Evolutionary conservation across 257 asterid genomes (phyloP).

Genomic region (Coffea eugenioides): DNA sequence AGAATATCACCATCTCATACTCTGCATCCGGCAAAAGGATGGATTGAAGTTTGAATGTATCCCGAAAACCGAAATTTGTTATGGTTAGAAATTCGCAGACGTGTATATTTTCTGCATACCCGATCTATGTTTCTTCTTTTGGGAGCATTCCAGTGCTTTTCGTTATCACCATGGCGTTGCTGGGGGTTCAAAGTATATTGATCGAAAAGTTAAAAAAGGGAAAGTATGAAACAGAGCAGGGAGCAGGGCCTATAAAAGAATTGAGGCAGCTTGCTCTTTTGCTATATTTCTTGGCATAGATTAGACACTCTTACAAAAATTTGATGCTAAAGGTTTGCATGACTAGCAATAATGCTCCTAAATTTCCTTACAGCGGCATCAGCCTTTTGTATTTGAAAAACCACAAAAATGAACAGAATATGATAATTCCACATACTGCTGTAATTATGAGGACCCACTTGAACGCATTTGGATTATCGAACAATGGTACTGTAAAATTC

Average conservation of each 20-base stretch:
- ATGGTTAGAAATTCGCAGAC: too few species aligned
- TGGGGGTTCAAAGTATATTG: background rate
- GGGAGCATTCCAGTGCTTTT: too few species aligned
- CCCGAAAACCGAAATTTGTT: too few species aligned
- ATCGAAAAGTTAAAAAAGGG: background rate
- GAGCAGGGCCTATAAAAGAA: background rate
- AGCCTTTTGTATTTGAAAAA: constrained; percentile 78
- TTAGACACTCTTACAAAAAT: background rate
- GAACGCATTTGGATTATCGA: constrained; percentile 66
- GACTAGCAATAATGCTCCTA: constrained; percentile 16
- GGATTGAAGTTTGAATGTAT: too few species aligned
- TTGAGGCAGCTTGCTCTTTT: background rate
- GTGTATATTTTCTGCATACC: too few species aligned
- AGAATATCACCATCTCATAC: too few species aligned
- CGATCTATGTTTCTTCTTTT: too few species aligned
- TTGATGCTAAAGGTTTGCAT: background rate
- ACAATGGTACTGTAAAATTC: constrained; percentile 71
- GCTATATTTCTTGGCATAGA: background rate
- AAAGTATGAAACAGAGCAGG: background rate
- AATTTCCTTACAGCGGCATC: constrained; percentile 74
- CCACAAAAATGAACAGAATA: constrained; percentile 70
- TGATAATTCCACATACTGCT: constrained; percentile 57
- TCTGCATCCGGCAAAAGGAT: too few species aligned
- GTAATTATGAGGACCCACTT: constrained; percentile 88
- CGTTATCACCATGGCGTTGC: too few species aligned